Conservation (phyloP, 768 basidiomycete genomes). For the Collybia mongolica region DNA sequence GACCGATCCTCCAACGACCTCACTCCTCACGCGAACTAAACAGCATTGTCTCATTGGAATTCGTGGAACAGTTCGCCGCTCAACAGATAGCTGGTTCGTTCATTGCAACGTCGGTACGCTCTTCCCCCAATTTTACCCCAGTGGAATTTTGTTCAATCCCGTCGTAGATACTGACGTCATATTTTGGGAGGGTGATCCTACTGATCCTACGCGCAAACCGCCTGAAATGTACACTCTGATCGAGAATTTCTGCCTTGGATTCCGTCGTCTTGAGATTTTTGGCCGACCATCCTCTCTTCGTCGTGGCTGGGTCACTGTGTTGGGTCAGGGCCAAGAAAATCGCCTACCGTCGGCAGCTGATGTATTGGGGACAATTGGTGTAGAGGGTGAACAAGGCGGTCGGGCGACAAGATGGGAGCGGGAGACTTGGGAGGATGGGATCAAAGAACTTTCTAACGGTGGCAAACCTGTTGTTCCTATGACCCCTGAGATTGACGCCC, state of each 20-base stretch:
- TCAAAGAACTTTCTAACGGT: conserved; percentile 52
- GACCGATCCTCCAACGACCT: conserved; percentile 85
- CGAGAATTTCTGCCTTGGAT: conserved; percentile 96
- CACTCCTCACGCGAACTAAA: conserved; percentile 85
- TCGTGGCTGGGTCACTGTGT: conserved; percentile 90
- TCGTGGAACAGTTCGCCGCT: conserved; percentile 91
- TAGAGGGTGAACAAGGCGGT: conserved; percentile 40
- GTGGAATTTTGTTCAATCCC: conserved; percentile 9
- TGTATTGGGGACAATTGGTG: conserved; percentile 29
- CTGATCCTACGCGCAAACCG: conserved; percentile 84
- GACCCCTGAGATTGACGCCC: conserved; percentile 76
- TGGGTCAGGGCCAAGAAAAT: conserved; percentile 62
- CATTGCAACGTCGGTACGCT: conserved; percentile 93
- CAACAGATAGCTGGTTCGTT: conserved; percentile 94
- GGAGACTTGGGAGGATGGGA: conserved; percentile 63
- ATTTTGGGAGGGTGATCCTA: conserved; percentile 91
- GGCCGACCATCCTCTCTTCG: conserved; percentile 72
- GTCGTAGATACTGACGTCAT: conserved; percentile 90
- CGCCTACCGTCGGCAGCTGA: conserved; percentile 36
- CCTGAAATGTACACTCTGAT: conserved; percentile 95
- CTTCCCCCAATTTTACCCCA: conserved; percentile 2
- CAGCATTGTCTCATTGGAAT: conserved; percentile 98
- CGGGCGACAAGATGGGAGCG: conserved; percentile 54
- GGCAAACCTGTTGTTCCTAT: conserved; percentile 67
- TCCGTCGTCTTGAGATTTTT: conserved; percentile 88